Conservation (phyloP, 345 rosid species). For the Cardamine chenopodiifolia region DNA sequence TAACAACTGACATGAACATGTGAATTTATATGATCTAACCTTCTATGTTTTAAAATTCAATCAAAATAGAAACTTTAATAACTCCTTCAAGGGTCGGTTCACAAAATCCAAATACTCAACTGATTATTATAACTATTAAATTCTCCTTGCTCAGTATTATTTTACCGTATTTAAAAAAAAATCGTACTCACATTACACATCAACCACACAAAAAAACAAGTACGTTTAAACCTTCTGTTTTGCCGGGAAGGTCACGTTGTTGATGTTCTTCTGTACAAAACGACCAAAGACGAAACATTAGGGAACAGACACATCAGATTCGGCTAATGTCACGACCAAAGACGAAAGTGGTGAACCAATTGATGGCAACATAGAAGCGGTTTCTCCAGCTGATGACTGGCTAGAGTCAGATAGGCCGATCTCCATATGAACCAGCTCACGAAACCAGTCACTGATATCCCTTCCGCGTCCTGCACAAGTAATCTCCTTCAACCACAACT, state of each 20-base stretch:
- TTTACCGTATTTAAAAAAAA: not conserved
- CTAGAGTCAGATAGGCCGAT: conserved; percentile 88
- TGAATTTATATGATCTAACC: conserved; percentile 34
- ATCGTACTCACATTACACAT: not conserved
- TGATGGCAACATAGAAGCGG: conserved; percentile 82
- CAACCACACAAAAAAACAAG: not conserved
- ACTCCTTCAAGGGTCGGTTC: conserved; percentile 25
- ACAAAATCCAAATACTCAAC: conserved; percentile 11
- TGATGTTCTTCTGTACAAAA: conserved; percentile 9
- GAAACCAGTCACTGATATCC: conserved; percentile 76
- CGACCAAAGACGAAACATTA: not conserved
- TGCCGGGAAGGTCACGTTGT: not conserved
- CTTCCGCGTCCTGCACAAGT: conserved; percentile 67
- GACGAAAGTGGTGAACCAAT: conserved; percentile 85
- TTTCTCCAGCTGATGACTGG: conserved; percentile 96
- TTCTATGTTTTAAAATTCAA: conserved; percentile 9
- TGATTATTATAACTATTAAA: not conserved
- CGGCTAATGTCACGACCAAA: conserved; percentile 91
- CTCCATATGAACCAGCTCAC: conserved; percentile 93
- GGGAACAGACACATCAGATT: conserved; percentile 34
- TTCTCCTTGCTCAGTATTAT: not conserved
- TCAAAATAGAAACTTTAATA: not conserved
- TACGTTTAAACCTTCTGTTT: not conserved
- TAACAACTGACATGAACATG: conserved; percentile 41
- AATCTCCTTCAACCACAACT: not conserved